Conservation (phyloP, 371 early-diverging fungal genomes). For the Rhizopus sp. region DNA sequence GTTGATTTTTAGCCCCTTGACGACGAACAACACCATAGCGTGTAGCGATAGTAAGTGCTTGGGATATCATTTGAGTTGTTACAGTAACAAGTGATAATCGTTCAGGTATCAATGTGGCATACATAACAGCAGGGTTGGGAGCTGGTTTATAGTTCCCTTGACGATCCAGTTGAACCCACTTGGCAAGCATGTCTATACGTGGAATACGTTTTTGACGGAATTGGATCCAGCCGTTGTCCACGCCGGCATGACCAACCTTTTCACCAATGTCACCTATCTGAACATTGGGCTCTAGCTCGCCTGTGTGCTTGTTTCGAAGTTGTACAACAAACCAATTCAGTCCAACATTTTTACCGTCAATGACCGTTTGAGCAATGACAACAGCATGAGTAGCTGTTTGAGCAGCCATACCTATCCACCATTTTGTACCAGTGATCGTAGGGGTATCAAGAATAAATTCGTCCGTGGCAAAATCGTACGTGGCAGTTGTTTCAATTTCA, state of each 20-base stretch:
- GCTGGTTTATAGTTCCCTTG: constrained; percentile 63
- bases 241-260: constrained; percentile 78
- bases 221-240: constrained; percentile 95
- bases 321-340: constrained; percentile 87
- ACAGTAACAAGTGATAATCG: constrained; percentile 50
- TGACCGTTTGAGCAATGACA: constrained; percentile 63
- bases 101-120: constrained; percentile 71
- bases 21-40: constrained; percentile 71
- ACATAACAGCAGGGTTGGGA: constrained; percentile 61
- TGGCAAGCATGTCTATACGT: constrained; percentile 77
- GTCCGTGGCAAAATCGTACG: constrained; percentile 72
- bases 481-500: constrained; percentile 88
- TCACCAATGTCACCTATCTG: constrained; percentile 86
- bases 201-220: constrained; percentile 87
- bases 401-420: constrained; percentile 94
- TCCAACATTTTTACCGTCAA: constrained; percentile 68
- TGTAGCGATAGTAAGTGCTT: constrained; percentile 64
- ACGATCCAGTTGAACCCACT: constrained; percentile 65
- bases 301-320: constrained; percentile 74
- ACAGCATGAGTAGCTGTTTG: constrained; percentile 79
- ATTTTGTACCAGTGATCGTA: constrained; percentile 81
- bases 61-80: constrained; percentile 45
- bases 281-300: constrained; percentile 75
- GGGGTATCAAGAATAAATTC: constrained; percentile 88
- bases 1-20: constrained; percentile 66